Base-by-base conservation (phyloP, 1,139 yeast species). In the Saccharomyces pastorianus region DNA sequence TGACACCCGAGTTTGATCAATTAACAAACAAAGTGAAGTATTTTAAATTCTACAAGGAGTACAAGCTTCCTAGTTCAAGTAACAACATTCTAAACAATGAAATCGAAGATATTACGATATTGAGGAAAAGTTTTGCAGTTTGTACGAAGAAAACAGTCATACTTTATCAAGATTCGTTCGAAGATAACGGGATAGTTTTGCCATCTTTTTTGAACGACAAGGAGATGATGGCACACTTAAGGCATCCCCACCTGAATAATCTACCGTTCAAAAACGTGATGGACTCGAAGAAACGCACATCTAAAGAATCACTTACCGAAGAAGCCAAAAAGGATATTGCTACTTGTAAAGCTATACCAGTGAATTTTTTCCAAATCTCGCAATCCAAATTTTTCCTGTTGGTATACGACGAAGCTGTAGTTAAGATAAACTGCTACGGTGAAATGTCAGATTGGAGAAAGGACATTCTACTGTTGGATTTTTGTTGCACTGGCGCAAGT, bases 121-220 rank as follows among this genome's bases (percentile, higher is more conserved):
- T 84, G 69, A 81, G 81, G 59, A 79, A 81, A 31, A 76, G 84
- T 41, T 80, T 84, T 65, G 82, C 89, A 0, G 80, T 85, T 1
- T 87, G 85, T 63, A 79, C 90, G 2, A 73, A 80, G 46, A 81
- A 81, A 60, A 93, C 93, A 0, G 83, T 85, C 61, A 86, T 87
- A 59, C 77, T 85, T 23, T 73, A 84, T 63, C 63, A 66, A 26
- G 69, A 66, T 46, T 80, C 85, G 11, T 74, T 86, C 53, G 85
- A 84, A 61, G 80, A 81, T 58, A 71, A 79, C 31, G 75, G 79
- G 54, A 71, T 77, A 26, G 80, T 85, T 1, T 73, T 83, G 58
- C 78, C 83, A 8, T 76, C 82, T 14, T 63, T 66, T 48, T 52
- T 57, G 83, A 64, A 64, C 50, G 68, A 66, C 51, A 44, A 53